Evolutionary conservation across 306 rosid genomes (phyloP).

Genomic region (Cucumis hystrix): DNA sequence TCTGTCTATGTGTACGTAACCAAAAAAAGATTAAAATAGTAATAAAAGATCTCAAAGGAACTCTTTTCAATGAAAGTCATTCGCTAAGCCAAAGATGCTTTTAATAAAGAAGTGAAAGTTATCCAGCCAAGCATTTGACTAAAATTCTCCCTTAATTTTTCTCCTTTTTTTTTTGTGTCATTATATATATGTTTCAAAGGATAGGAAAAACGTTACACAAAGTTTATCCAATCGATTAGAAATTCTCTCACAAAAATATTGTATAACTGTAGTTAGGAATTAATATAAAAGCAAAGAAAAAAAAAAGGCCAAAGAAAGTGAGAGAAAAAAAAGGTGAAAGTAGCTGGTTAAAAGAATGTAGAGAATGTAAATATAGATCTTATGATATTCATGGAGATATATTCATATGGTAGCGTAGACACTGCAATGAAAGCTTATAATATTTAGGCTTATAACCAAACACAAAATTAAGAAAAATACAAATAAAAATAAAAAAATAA

Average conservation of each 20-base stretch:
- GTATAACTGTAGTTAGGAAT: background rate
- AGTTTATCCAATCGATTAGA: background rate
- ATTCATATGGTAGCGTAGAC: conserved; percentile 2
- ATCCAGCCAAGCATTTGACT: background rate
- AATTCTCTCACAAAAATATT: background rate
- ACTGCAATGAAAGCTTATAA: background rate
- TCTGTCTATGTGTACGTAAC: background rate
- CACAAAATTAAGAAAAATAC: background rate
- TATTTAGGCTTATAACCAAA: background rate
- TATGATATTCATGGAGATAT: background rate
- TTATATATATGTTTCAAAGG: background rate
- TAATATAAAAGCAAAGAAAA: background rate
- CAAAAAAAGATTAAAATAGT: background rate
- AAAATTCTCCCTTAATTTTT: background rate
- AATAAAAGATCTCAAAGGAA: background rate
- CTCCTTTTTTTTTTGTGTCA: background rate
- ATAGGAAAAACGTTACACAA: background rate
- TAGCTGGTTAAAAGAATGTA: background rate
- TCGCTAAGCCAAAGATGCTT: background rate
- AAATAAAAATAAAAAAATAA: too few relatives aligned
- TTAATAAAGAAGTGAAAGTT: background rate
- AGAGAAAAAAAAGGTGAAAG: background rate
- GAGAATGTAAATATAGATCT: background rate
- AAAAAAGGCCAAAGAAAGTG: background rate
- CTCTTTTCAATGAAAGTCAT: background rate